These are phyloP conservation scores for Oryza officinalis DNA, from an alignment of 176 grass and related monocot genomes.

Conservation along the genomic window DNA sequence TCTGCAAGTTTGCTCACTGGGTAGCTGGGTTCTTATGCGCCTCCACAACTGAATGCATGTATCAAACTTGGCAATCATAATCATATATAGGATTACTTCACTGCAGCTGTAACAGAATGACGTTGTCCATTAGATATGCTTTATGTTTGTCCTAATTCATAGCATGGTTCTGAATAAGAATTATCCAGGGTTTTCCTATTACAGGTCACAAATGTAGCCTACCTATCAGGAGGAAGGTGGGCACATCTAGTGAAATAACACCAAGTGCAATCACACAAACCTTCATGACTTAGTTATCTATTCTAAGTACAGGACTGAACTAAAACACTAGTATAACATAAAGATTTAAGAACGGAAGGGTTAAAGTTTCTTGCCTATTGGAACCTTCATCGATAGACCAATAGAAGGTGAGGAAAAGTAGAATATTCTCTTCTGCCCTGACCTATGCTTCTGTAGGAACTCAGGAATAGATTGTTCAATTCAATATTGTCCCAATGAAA, in stretches of 20 bases:
- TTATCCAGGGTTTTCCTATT: not conserved
- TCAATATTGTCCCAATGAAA: constrained; percentile 10
- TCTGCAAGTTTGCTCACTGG: constrained; percentile 16
- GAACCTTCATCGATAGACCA: constrained; percentile 28
- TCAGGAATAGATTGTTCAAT: not conserved
- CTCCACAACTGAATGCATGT: constrained; percentile 39
- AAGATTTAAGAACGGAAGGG: not conserved
- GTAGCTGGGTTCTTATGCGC: not conserved
- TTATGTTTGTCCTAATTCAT: not conserved
- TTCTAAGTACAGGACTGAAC: constrained; percentile 3
- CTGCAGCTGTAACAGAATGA: not conserved
- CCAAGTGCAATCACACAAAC: constrained; percentile 14
- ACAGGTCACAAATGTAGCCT: constrained; percentile 9
- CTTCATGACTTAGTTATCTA: not conserved
- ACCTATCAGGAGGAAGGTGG: not conserved
- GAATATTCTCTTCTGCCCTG: not conserved
- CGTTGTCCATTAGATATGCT: not conserved
- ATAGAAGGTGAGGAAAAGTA: constrained; percentile 17
- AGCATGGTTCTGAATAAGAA: not conserved
- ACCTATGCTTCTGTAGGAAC: constrained; percentile 17
- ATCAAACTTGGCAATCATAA: constrained; percentile 20
- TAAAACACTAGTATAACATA: not conserved
- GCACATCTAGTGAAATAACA: constrained; percentile 26
- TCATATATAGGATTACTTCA: not conserved
- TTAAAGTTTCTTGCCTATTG: constrained; percentile 30